Percentiles rank a stretch among this genome's conserved stretches.
These are phyloP conservation scores for Batkoa obscura DNA, from an alignment of 371 early-diverging fungal species.

Conservation along the genomic window DNA sequence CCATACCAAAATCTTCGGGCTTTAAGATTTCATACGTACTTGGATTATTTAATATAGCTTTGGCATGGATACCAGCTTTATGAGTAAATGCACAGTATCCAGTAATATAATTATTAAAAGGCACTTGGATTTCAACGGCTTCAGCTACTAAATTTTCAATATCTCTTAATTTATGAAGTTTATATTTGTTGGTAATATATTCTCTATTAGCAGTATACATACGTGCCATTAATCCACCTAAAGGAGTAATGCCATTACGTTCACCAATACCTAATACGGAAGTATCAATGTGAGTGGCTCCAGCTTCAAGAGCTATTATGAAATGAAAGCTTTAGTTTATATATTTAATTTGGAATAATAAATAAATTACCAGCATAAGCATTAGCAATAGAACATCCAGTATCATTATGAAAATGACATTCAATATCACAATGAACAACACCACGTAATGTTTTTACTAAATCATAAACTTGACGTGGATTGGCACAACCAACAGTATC, in stretches of 20 bases:
- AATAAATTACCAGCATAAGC: too few species aligned
- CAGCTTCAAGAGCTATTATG: conserved; percentile 88
- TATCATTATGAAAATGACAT: conserved; percentile 96
- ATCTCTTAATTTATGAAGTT: conserved; percentile 73
- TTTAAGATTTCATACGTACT: conserved; percentile 89
- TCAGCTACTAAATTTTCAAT: conserved; percentile 90
- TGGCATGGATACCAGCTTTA: conserved; percentile 97
- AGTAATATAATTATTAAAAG: conserved; percentile 96
- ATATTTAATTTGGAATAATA: too few species aligned
- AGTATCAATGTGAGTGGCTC: conserved; percentile 95
- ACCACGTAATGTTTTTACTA: conserved; percentile 80
- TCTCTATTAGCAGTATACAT: conserved; percentile 84
- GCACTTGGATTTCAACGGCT: conserved; percentile 81
- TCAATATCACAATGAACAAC: conserved; percentile 94
- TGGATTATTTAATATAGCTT: conserved; percentile 94
- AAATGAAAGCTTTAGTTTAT: too few species aligned
- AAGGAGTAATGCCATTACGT: conserved; percentile 91
- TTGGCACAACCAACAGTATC: conserved; percentile 96
- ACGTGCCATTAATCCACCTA: conserved; percentile 83
- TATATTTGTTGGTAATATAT: conserved; percentile 78
- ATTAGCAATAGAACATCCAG: conserved; percentile 95
- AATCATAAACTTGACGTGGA: conserved; percentile 91
- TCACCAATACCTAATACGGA: conserved; percentile 94
- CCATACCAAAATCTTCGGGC: conserved; percentile 94
- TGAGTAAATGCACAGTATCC: conserved; percentile 95